Conservation (phyloP, 140 eudicot species). For the Bidens hawaiensis region DNA sequence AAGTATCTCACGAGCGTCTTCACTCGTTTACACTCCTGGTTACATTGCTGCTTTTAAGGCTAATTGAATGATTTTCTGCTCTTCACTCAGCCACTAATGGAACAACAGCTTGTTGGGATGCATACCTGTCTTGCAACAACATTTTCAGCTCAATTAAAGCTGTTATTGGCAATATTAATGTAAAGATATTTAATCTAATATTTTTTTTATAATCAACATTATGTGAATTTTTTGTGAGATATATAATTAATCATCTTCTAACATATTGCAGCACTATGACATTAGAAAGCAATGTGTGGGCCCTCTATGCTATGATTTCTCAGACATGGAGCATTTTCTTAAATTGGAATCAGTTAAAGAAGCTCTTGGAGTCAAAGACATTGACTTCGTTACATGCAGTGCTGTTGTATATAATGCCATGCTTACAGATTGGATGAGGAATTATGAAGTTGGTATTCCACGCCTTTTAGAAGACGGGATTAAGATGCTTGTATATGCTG, state of each 20-base stretch:
- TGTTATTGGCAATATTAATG: conserved; percentile 75
- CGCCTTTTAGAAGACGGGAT: conserved; percentile 84
- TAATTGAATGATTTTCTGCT: neutral
- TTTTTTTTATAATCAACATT: no score
- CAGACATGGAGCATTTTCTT: conserved; percentile 72
- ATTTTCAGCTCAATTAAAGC: conserved; percentile 55
- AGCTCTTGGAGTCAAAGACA: conserved; percentile 82
- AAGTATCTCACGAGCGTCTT: neutral
- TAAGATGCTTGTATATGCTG: conserved; percentile 84
- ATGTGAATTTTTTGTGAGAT: no score
- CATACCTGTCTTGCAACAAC: conserved; percentile 75
- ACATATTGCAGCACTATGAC: conserved; percentile 75
- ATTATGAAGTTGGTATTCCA: conserved; percentile 90
- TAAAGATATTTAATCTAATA: conserved; percentile 23
- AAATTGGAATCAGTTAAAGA: conserved; percentile 60
- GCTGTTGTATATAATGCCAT: conserved; percentile 72
- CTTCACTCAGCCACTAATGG: conserved; percentile 73
- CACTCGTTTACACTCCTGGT: no score
- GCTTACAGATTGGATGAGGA: conserved; percentile 98
- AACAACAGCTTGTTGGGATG: conserved; percentile 67
- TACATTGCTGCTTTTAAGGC: neutral
- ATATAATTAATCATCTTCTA: neutral
- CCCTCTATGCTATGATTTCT: conserved; percentile 90
- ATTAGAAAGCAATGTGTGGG: conserved; percentile 91
- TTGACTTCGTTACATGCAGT: conserved; percentile 86